A percentile compares a stretch with the other conserved stretches of the same genome.
These are phyloP conservation scores for Curvularia verruculosa DNA, from an alignment of 2,329 filamentous ascomycete species.

Conservation along the genomic window DNA sequence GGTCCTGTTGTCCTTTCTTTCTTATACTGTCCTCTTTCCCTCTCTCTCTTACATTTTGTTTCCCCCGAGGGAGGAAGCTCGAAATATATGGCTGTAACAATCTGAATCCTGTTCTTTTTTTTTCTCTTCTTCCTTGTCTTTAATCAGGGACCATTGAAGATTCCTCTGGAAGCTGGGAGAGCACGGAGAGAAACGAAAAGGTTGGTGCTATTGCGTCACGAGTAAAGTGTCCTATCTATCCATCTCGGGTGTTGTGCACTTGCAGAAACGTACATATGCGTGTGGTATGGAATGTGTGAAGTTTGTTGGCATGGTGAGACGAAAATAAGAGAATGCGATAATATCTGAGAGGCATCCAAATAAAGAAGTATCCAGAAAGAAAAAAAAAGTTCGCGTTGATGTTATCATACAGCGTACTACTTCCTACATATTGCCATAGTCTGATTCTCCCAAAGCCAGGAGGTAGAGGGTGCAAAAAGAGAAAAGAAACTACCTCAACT, in stretches of 20 bases:
- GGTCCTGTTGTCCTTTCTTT: background rate
- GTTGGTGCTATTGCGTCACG: background rate
- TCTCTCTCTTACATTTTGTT: background rate
- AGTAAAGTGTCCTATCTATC: background rate
- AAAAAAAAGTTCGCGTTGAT: background rate
- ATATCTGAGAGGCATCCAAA: background rate
- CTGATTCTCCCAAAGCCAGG: background rate
- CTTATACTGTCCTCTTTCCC: background rate
- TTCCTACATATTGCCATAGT: background rate
- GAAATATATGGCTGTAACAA: background rate
- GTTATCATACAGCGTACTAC: background rate
- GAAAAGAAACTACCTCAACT: conserved; percentile 3
- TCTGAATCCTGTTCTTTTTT: background rate
- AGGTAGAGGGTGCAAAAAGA: too few relatives aligned
- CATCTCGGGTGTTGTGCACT: too few relatives aligned
- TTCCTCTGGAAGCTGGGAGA: background rate
- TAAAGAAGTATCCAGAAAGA: background rate
- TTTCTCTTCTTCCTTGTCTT: background rate
- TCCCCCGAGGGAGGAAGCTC: background rate
- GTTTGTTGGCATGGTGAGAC: background rate
- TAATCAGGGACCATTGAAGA: too few relatives aligned
- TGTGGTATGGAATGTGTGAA: background rate
- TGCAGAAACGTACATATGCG: too few relatives aligned
- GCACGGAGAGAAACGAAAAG: background rate
- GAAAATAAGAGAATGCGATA: background rate